These are phyloP conservation scores for Orbilia ellipsospora DNA, from an alignment of 2,329 filamentous ascomycete species.

Conservation along the genomic window DNA sequence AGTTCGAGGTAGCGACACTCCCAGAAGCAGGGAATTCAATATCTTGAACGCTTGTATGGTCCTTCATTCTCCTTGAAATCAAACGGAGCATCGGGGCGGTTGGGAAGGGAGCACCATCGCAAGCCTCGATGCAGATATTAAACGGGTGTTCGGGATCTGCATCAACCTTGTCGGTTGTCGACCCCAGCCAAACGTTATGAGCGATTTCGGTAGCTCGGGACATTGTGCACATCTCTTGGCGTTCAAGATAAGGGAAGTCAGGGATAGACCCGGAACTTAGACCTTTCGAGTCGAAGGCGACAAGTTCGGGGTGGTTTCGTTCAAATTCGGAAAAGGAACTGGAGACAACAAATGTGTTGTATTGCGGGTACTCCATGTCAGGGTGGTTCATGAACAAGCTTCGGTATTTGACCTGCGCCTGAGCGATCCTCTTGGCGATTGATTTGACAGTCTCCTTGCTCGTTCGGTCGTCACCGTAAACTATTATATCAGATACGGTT, in stretches of 20 bases:
- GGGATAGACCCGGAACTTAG: slow-evolving; percentile 79
- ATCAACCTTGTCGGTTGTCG: slow-evolving; percentile 63
- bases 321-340: slow-evolving; percentile 79
- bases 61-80: slow-evolving; percentile 64
- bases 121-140: slow-evolving; percentile 89
- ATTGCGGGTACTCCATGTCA: slow-evolving; percentile 71
- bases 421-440: slow-evolving; percentile 73
- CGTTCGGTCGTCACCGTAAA: slow-evolving; percentile 81
- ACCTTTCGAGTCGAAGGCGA: slow-evolving; percentile 79
- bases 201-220: slow-evolving; percentile 88
- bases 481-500: slow-evolving; percentile 87
- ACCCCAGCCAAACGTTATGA: slow-evolving; percentile 86
- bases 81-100: slow-evolving; percentile 49
- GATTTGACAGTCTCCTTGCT: slow-evolving; percentile 73
- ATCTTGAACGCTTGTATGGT: slow-evolving; percentile 65
- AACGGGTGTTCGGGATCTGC: slow-evolving; percentile 66
- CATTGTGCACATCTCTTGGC: slow-evolving; percentile 93
- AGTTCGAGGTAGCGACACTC: slow-evolving; percentile 86
- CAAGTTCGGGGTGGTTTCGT: slow-evolving; percentile 73
- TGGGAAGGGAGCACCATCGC: slow-evolving; percentile 80
- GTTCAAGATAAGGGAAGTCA: slow-evolving; percentile 82
- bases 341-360: slow-evolving; percentile 84
- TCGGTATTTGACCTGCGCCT: slow-evolving; percentile 81
- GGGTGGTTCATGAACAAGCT: slow-evolving; percentile 69
- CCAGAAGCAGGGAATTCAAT: slow-evolving; percentile 93